A percentile compares a stretch with the other conserved stretches of the same genome.
Conservation (phyloP, 768 basidiomycete genomes). For the Hypholoma sublateritium region DNA sequence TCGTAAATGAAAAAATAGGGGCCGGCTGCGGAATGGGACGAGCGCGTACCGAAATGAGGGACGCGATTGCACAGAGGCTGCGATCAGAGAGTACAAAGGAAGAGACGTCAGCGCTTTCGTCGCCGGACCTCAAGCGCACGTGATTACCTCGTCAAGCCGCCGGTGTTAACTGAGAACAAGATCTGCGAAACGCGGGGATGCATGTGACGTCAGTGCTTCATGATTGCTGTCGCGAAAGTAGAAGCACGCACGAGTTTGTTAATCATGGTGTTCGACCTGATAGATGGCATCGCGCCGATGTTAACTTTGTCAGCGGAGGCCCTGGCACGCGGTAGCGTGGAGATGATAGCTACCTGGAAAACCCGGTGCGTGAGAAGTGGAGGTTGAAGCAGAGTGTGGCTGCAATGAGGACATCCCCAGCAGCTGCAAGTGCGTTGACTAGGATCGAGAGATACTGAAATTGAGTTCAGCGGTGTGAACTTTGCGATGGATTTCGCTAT, state of each 20-base stretch:
- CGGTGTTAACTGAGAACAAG: constrained; percentile 43
- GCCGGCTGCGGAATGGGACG: background rate
- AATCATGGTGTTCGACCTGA: constrained; percentile 46
- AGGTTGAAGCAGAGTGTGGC: constrained; percentile 36
- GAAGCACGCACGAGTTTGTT: constrained; percentile 35
- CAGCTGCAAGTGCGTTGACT: constrained; percentile 42
- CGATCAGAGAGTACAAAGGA: constrained; percentile 2
- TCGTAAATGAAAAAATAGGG: no score
- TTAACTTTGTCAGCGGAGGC: no score
- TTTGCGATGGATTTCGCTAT: no score
- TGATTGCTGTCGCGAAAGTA: background rate
- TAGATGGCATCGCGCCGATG: constrained; percentile 1
- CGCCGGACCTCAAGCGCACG: background rate
- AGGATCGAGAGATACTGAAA: constrained; percentile 35
- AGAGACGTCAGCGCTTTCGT: background rate
- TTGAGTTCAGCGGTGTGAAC: background rate
- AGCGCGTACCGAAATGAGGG: constrained; percentile 47
- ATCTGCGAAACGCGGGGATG: constrained; percentile 26
- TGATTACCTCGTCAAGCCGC: constrained; percentile 34
- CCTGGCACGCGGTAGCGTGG: no score
- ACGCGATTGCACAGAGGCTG: constrained; percentile 54
- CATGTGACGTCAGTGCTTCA: background rate
- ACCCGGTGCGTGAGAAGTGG: constrained; percentile 43
- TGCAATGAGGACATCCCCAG: constrained; percentile 46
- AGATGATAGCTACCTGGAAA: constrained; percentile 29